These are phyloP conservation scores for Trametes coccinea DNA, from an alignment of 768 basidiomycete species.

Conservation along the genomic window DNA sequence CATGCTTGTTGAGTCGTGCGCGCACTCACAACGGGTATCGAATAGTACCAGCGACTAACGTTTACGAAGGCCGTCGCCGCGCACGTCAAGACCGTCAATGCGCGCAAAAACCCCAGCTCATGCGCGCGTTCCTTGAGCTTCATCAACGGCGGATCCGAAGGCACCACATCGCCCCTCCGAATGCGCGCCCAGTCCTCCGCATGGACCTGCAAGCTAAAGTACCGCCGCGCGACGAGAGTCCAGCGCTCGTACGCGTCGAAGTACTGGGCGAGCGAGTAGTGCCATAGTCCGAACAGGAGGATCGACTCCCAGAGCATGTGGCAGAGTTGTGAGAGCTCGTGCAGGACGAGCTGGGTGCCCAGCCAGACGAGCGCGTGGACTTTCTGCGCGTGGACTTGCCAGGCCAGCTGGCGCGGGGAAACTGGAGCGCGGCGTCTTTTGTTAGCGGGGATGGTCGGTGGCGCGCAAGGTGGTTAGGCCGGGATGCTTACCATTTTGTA, in stretches of 20 bases:
- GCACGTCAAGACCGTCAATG: neutral
- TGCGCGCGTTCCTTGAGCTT: neutral
- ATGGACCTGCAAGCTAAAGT: neutral
- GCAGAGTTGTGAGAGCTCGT: neutral
- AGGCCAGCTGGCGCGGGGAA: neutral
- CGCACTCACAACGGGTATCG: neutral
- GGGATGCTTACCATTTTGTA: neutral
- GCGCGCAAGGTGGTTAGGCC: neutral
- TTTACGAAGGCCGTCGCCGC: neutral
- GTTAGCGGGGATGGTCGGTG: neutral
- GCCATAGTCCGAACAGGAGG: neutral
- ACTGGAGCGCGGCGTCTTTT: neutral
- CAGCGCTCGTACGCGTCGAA: neutral
- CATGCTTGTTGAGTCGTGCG: neutral
- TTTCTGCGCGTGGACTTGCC: neutral
- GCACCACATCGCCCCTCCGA: neutral
- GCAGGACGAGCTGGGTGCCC: neutral
- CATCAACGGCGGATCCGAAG: neutral
- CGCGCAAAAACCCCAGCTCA: neutral
- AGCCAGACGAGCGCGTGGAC: neutral
- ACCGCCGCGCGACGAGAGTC: neutral
- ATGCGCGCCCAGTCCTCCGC: neutral
- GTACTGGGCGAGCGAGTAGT: neutral
- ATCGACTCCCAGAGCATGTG: neutral
- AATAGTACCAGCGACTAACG: neutral